phyloP scores from a whole-genome alignment of 495 filamentous ascomycete species.

The Penicillium samsonianum region DNA sequence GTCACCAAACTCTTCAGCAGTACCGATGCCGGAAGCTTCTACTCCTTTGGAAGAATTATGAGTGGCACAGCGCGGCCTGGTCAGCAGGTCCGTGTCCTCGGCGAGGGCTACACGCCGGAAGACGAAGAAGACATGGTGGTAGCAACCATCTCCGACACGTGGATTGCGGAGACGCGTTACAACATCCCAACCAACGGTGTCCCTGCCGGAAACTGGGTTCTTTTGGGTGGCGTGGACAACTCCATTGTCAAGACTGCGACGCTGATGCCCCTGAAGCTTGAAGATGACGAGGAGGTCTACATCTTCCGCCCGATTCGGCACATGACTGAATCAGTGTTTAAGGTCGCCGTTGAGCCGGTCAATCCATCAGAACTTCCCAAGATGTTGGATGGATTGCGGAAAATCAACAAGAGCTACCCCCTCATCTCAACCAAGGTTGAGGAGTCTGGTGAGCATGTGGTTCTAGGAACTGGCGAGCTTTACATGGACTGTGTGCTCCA shows the following conservation, averaged over 20 bases:
- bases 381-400: slow-evolving; percentile 95
- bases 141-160: slow-evolving; percentile 85
- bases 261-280: slow-evolving; percentile 76
- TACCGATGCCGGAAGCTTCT: slow-evolving; percentile 80
- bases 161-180: slow-evolving; percentile 92
- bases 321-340: slow-evolving; percentile 96
- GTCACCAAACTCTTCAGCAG: slow-evolving; percentile 92
- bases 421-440: slow-evolving; percentile 96
- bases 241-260: slow-evolving; percentile 99
- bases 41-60: slow-evolving; percentile 89
- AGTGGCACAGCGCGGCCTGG: slow-evolving; percentile 85
- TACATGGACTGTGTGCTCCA: slow-evolving; percentile 99
- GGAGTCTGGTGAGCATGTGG: slow-evolving; percentile 95
- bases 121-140: slow-evolving; percentile 97
- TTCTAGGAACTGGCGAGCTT: slow-evolving; percentile 92
- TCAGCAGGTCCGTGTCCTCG: slow-evolving; percentile 84
- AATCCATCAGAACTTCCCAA: slow-evolving; percentile 98
- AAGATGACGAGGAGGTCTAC: slow-evolving; percentile 86
- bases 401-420: slow-evolving; percentile 97
- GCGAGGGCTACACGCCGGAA: slow-evolving; percentile 93
- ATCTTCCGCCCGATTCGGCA: slow-evolving; percentile 92
- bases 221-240: slow-evolving; percentile 90
- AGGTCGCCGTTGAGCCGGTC: slow-evolving; percentile 96
- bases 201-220: slow-evolving; percentile 92
- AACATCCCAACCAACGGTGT: slow-evolving; percentile 88